These are phyloP conservation scores for Claviceps quebecensis DNA, from an alignment of 2,329 filamentous ascomycete species.

Conservation along the genomic window DNA sequence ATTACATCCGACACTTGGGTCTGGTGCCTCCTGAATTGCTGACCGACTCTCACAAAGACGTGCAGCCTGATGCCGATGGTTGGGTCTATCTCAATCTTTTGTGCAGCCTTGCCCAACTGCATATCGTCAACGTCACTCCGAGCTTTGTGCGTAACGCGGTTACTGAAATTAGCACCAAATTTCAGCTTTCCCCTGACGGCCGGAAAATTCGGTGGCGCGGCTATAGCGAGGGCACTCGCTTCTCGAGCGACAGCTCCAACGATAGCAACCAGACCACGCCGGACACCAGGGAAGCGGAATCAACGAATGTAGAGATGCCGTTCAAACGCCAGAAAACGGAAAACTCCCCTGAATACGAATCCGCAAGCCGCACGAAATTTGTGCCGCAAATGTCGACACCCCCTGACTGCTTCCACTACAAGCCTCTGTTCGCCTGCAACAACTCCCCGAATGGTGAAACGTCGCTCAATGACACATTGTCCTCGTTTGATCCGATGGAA, in stretches of 20 bases:
- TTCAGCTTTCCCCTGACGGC: conserved; percentile 66
- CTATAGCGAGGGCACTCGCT: conserved; percentile 47
- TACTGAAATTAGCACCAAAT: conserved; percentile 53
- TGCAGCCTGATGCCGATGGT: conserved; percentile 50
- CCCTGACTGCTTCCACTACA: conserved; percentile 44
- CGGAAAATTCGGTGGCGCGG: conserved; percentile 71
- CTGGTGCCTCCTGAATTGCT: conserved; percentile 45
- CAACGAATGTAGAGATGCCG: conserved; percentile 26
- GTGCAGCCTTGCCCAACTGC: conserved; percentile 68
- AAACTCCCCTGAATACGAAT: conserved; percentile 20
- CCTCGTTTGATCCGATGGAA: conserved; percentile 32
- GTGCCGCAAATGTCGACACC: conserved; percentile 24
- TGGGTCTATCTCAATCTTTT: conserved; percentile 77
- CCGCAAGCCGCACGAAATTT: conserved; percentile 26
- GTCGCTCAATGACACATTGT: conserved; percentile 33
- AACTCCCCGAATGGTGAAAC: conserved; percentile 31
- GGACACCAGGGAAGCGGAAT: conserved; percentile 35
- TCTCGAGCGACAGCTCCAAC: conserved; percentile 48
- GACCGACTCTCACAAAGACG: conserved; percentile 26
- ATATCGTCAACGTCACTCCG: conserved; percentile 70
- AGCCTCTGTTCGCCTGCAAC: conserved; percentile 44
- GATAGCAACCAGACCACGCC: conserved; percentile 32
- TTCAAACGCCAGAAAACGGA: conserved; percentile 33
- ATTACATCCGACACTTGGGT: conserved; percentile 64
- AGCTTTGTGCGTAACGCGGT: conserved; percentile 65